Evolutionary conservation across 257 asterid genomes (phyloP).

Genomic region (Ilex aquifolium): DNA sequence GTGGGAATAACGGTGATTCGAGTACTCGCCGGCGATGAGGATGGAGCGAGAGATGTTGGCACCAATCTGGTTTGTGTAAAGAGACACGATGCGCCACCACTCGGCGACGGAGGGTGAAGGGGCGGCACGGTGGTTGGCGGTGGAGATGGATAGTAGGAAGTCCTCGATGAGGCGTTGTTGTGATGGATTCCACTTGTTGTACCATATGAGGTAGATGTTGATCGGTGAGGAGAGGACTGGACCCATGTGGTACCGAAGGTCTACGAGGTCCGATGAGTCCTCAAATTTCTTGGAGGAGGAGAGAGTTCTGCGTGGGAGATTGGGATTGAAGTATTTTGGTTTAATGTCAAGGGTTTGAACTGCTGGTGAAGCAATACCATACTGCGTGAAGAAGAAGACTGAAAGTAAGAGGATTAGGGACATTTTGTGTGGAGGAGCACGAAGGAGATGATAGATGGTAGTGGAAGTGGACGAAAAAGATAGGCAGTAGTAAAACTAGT

Average conservation of each 20-base stretch:
- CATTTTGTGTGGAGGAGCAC: neutral
- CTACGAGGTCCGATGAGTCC: slow-evolving; percentile 70
- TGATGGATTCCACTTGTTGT: slow-evolving; percentile 61
- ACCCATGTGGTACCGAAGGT: slow-evolving; percentile 94
- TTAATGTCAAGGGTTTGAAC: slow-evolving; percentile 6
- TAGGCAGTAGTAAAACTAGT: no score
- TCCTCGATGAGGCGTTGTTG: slow-evolving; percentile 72
- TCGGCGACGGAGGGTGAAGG: slow-evolving; percentile 74
- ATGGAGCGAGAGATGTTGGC: no score
- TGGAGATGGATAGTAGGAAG: slow-evolving; percentile 69
- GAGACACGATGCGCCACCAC: slow-evolving; percentile 74
- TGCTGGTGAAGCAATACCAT: neutral
- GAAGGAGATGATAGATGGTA: neutral
- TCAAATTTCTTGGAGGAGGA: slow-evolving; percentile 62
- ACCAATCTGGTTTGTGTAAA: no score
- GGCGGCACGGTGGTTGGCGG: slow-evolving; percentile 36
- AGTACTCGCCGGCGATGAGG: no score
- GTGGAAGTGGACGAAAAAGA: neutral
- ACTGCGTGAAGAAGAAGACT: neutral
- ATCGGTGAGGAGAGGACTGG: slow-evolving; percentile 90
- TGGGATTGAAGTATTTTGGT: slow-evolving; percentile 34
- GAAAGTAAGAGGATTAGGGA: slow-evolving; percentile 6
- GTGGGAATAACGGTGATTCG: no score
- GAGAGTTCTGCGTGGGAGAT: slow-evolving; percentile 34
- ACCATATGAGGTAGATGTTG: slow-evolving; percentile 78